phyloP scores from a whole-genome alignment of 2,329 filamentous ascomycete species.

The Diplocarpon rosae region DNA sequence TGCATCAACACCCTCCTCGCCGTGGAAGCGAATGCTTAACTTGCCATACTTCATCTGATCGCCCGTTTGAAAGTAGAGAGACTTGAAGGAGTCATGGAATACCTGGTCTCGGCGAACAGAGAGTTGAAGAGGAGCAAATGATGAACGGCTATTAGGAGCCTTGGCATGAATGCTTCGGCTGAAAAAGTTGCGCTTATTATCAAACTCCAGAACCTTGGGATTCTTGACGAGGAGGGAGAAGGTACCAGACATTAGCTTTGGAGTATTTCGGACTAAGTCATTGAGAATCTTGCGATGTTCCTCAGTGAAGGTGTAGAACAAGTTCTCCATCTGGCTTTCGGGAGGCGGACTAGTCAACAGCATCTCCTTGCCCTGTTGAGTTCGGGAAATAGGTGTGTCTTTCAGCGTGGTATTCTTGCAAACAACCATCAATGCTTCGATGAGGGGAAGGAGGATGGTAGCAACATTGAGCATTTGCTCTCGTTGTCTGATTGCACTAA shows the following conservation, averaged over 20 bases:
- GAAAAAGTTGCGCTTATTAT: constrained; percentile 99
- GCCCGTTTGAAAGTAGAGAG: constrained; percentile 91
- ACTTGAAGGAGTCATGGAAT: constrained; percentile 96
- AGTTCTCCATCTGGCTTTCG: constrained; percentile 69
- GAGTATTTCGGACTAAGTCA: constrained; percentile 91
- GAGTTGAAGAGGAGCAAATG: constrained; percentile 65
- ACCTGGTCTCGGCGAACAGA: constrained; percentile 88
- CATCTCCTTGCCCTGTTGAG: constrained; percentile 50
- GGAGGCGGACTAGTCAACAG: constrained; percentile 65
- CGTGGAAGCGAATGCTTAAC: constrained; percentile 92
- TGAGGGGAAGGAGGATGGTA: constrained; percentile 85
- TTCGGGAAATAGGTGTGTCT: constrained; percentile 20
- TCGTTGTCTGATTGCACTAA: constrained; percentile 77
- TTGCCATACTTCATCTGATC: constrained; percentile 99
- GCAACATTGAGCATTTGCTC: constrained; percentile 96
- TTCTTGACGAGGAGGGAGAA: constrained; percentile 96
- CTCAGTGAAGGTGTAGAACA: constrained; percentile 97
- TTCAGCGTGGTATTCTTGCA: constrained; percentile 84
- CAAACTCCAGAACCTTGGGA: constrained; percentile 95
- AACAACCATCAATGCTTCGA: constrained; percentile 96
- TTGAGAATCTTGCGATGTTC: constrained; percentile 97
- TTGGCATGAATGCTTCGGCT: constrained; percentile 80
- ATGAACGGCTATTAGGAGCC: constrained; percentile 57
- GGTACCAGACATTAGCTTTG: constrained; percentile 96
- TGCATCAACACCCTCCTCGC: constrained; percentile 94